Conservation (phyloP, 1,284 basidiomycete species). For the Moesziomyces antarcticus region DNA sequence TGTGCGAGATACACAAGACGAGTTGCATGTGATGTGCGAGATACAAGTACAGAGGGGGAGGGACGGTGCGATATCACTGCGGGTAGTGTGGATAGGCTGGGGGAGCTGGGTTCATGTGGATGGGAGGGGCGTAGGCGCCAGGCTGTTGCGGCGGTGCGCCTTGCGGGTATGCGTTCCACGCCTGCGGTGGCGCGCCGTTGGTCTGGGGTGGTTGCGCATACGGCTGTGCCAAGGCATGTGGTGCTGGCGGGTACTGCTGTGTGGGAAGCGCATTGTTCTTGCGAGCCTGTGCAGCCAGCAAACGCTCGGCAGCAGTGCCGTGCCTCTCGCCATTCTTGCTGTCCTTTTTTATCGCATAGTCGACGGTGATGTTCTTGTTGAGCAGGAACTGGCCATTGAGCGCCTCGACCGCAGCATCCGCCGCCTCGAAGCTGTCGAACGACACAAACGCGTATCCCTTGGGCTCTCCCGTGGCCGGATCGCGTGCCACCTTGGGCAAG, state of each 20-base stretch:
- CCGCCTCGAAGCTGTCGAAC: slow-evolving; percentile 95
- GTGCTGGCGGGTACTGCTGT: slow-evolving; percentile 23
- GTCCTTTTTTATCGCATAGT: slow-evolving; percentile 99
- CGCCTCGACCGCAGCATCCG: slow-evolving; percentile 93
- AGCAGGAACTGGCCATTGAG: slow-evolving; percentile 98
- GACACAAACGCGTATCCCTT: slow-evolving; percentile 98
- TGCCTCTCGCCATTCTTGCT: slow-evolving; percentile 96
- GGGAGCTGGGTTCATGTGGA: slow-evolving; percentile 26
- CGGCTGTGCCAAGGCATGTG: slow-evolving; percentile 9
- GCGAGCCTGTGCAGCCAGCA: slow-evolving; percentile 92
- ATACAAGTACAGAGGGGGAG: not conserved
- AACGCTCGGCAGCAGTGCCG: slow-evolving; percentile 91
- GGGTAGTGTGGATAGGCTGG: slow-evolving; percentile 29
- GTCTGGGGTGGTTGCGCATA: slow-evolving; percentile 1
- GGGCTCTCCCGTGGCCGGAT: slow-evolving; percentile 82
- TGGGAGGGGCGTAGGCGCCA: slow-evolving; percentile 12
- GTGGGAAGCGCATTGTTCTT: slow-evolving; percentile 87
- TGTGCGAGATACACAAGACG: slow-evolving; percentile 21
- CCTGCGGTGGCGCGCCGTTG: not conserved
- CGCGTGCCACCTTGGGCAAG: slow-evolving; percentile 92
- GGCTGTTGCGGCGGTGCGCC: slow-evolving; percentile 10
- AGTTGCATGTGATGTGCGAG: slow-evolving; percentile 3
- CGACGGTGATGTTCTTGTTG: slow-evolving; percentile 95
- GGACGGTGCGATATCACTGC: not conserved
- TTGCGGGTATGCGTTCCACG: slow-evolving; percentile 14